Evolutionary conservation across 1,139 yeast species (phyloP).

Genomic region (Blastobotrys illinoisensis): DNA sequence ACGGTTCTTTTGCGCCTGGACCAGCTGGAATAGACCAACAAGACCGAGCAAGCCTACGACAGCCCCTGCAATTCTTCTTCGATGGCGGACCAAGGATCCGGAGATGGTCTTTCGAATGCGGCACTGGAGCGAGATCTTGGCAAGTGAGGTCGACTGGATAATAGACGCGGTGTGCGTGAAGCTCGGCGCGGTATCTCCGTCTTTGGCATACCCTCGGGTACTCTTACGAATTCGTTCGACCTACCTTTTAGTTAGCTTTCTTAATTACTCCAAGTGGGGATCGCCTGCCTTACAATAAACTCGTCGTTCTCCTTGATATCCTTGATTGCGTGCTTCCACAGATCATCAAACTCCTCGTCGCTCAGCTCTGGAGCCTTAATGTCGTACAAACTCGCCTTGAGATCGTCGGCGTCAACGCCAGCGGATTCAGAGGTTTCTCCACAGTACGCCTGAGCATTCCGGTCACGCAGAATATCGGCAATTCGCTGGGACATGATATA

Average conservation of each 20-base stretch:
- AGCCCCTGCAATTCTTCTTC: conserved; percentile 13
- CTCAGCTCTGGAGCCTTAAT: conserved; percentile 38
- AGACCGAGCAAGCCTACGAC: conserved; percentile 18
- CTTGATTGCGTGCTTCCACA: conserved; percentile 65
- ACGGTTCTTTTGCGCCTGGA: conserved; percentile 5
- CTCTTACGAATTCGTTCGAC: conserved; percentile 22
- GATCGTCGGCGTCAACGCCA: conserved; percentile 27
- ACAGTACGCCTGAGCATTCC: conserved; percentile 65
- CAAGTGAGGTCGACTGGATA: conserved; percentile 34
- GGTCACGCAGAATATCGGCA: conserved; percentile 57
- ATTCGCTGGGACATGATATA: conserved; percentile 64
- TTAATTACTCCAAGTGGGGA: conserved; percentile 26
- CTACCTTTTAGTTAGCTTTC: conserved; percentile 12
- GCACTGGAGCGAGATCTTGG: conserved; percentile 33
- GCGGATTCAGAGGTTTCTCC: conserved; percentile 42
- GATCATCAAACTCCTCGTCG: conserved; percentile 71
- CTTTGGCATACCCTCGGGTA: conserved; percentile 19
- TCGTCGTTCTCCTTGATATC: conserved; percentile 71
- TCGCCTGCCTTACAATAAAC: conserved; percentile 75
- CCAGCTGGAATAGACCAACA: conserved; percentile 7
- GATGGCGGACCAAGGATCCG: conserved; percentile 30
- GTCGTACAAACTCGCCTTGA: conserved; percentile 22
- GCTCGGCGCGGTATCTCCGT: conserved; percentile 19
- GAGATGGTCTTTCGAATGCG: conserved; percentile 23
- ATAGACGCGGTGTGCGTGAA: conserved; percentile 23